phyloP scores from a whole-genome alignment of 345 rosid species.

The Dimocarpus longan region DNA sequence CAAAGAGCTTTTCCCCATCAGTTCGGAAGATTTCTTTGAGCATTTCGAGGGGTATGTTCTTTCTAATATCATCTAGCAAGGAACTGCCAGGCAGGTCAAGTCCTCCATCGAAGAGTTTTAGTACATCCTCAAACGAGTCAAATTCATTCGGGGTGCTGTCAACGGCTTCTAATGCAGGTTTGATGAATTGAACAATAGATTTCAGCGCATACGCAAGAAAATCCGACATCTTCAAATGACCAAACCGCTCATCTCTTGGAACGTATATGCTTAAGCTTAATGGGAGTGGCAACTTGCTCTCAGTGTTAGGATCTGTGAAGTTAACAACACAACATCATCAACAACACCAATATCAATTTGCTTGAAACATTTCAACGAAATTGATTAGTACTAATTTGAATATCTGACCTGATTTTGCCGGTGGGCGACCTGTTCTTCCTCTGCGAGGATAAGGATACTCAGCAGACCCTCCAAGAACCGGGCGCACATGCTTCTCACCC shows the following conservation, averaged over 20 bases:
- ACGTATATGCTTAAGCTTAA: constrained; percentile 57
- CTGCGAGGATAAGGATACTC: constrained; percentile 88
- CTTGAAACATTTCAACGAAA: not conserved
- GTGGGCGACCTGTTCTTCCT: constrained; percentile 72
- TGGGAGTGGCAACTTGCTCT: constrained; percentile 51
- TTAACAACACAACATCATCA: constrained; percentile 5
- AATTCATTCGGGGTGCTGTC: constrained; percentile 59
- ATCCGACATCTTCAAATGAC: constrained; percentile 67
- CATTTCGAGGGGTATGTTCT: constrained; percentile 52
- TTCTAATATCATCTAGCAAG: constrained; percentile 35
- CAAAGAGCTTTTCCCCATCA: constrained; percentile 48
- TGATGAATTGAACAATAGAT: constrained; percentile 49
- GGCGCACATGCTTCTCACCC: constrained; percentile 50
- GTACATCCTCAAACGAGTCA: constrained; percentile 54
- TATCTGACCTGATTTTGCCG: constrained; percentile 40
- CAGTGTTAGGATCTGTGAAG: constrained; percentile 51
- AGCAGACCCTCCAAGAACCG: constrained; percentile 75
- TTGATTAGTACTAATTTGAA: not conserved
- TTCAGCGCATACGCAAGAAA: constrained; percentile 59
- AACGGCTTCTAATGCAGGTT: constrained; percentile 53
- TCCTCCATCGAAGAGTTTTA: constrained; percentile 58
- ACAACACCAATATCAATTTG: not conserved
- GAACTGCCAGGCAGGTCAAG: constrained; percentile 46
- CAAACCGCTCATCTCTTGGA: constrained; percentile 81
- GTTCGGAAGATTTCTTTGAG: constrained; percentile 58